Conservation (phyloP, 768 basidiomycete species). For the Psilocybe subaeruginosa region DNA sequence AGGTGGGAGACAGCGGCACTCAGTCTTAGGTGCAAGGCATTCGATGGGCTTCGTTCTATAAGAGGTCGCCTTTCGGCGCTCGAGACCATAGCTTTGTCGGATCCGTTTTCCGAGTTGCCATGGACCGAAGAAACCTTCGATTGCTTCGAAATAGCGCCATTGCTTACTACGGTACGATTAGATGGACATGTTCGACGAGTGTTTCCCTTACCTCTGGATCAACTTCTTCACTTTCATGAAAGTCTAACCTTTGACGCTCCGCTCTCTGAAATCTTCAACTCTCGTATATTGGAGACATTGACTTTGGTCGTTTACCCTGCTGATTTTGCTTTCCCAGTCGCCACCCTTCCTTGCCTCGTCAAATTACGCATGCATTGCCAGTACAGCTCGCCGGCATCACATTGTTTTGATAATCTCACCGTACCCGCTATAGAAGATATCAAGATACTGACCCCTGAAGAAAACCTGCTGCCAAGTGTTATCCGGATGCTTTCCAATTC, state of each 20-base stretch:
- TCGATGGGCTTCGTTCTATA: slow-evolving; percentile 21
- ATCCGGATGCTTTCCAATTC: slow-evolving; percentile 19
- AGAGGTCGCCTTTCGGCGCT: slow-evolving; percentile 24
- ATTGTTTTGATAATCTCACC: slow-evolving; percentile 21
- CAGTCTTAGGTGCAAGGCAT: slow-evolving; percentile 13
- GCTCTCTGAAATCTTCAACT: slow-evolving; percentile 16
- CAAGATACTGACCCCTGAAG: slow-evolving; percentile 10
- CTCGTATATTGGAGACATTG: slow-evolving; percentile 16
- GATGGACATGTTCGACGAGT: slow-evolving; percentile 15
- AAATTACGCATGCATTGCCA: slow-evolving; percentile 8
- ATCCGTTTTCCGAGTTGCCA: neutral
- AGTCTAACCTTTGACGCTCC: slow-evolving; percentile 6
- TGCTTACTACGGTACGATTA: slow-evolving; percentile 20
- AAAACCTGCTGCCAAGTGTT: slow-evolving; percentile 18
- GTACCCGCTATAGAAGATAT: slow-evolving; percentile 26
- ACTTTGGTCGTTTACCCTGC: slow-evolving; percentile 22
- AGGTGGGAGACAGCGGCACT: slow-evolving; percentile 22
- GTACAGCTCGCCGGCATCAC: neutral
- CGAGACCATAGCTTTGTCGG: slow-evolving; percentile 16
- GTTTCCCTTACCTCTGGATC: slow-evolving; percentile 22
- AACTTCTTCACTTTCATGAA: slow-evolving; percentile 26
- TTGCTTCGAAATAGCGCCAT: slow-evolving; percentile 25
- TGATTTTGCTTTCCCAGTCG: slow-evolving; percentile 14
- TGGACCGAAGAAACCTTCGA: slow-evolving; percentile 7
- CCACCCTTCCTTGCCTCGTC: slow-evolving; percentile 21